These are phyloP conservation scores for Candida michaelii DNA, from an alignment of 805 yeast genomes.

Conservation along the genomic window DNA sequence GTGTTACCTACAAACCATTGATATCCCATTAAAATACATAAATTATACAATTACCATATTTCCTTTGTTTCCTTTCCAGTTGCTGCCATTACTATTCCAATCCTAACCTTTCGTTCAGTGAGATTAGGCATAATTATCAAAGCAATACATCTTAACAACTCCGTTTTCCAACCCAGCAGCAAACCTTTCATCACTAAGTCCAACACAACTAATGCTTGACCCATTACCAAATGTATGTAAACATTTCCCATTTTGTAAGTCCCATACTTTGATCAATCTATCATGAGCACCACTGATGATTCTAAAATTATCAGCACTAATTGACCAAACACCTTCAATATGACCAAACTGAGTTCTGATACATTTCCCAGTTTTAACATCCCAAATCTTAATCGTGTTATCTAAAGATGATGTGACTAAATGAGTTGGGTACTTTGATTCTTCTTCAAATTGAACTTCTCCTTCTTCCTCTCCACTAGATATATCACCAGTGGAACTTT, in stretches of 20 bases:
- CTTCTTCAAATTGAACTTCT: conserved; percentile 16
- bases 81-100: no score
- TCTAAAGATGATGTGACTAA: conserved; percentile 84
- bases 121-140: conserved; percentile 55
- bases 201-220: conserved; percentile 63
- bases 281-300: conserved; percentile 95
- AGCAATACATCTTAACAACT: conserved; percentile 77
- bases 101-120: no score
- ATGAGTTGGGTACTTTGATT: conserved; percentile 66
- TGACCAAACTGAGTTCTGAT: conserved; percentile 95
- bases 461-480: conserved; percentile 17
- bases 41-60: background rate
- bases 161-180: conserved; percentile 92
- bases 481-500: conserved; percentile 30
- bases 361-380: conserved; percentile 81
- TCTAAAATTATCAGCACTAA: conserved; percentile 93
- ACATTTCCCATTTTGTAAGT: conserved; percentile 89
- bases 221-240: conserved; percentile 88
- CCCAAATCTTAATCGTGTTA: conserved; percentile 93
- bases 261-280: conserved; percentile 89
- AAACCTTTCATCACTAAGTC: conserved; percentile 82
- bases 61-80: no score
- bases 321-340: conserved; percentile 97
- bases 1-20: no score
- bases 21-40: conserved; percentile 4